These are phyloP conservation scores for Berberis vulgaris DNA, from an alignment of 164 flowering plant species.

Conservation along the genomic window DNA sequence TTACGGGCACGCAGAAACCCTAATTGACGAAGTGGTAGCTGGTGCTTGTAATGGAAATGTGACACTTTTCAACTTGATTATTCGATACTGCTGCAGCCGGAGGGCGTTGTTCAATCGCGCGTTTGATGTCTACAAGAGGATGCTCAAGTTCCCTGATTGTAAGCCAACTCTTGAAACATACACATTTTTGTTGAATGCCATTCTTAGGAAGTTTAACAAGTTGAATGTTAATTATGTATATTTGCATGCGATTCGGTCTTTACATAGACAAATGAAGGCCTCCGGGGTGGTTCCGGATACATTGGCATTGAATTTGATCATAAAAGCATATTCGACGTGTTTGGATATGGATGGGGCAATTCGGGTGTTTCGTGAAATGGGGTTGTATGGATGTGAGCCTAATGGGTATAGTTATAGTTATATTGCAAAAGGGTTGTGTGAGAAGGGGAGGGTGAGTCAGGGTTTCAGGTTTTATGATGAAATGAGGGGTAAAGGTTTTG, in stretches of 20 bases:
- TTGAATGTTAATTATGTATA: slow-evolving; percentile 53
- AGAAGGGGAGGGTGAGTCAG: slow-evolving; percentile 58
- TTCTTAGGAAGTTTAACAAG: slow-evolving; percentile 56
- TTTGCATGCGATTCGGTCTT: slow-evolving; percentile 55
- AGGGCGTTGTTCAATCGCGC: slow-evolving; percentile 52
- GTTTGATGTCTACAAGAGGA: slow-evolving; percentile 71
- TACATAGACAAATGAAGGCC: slow-evolving; percentile 74
- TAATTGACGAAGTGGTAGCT: slow-evolving; percentile 70
- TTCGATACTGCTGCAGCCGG: slow-evolving; percentile 48
- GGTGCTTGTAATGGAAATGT: slow-evolving; percentile 54
- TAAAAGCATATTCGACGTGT: slow-evolving; percentile 72
- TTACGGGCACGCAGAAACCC: slow-evolving; percentile 42
- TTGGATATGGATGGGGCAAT: slow-evolving; percentile 67
- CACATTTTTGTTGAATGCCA: slow-evolving; percentile 35
- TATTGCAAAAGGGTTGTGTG: slow-evolving; percentile 62
- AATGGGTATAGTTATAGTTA: slow-evolving; percentile 56
- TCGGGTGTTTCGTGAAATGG: slow-evolving; percentile 72
- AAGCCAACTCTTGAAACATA: slow-evolving; percentile 71
- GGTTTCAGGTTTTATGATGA: slow-evolving; percentile 59
- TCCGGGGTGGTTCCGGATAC: slow-evolving; percentile 68
- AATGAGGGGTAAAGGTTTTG: slow-evolving; percentile 59
- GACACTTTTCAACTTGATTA: slow-evolving; percentile 55
- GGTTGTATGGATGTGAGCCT: slow-evolving; percentile 73
- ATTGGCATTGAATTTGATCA: slow-evolving; percentile 65
- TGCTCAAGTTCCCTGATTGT: slow-evolving; percentile 44